Evolutionary conservation across 2,329 filamentous ascomycete species (phyloP), one percentile per base, ranked within the genome.

Genomic region (Graphilbum ipis-grandicollis): DNA sequence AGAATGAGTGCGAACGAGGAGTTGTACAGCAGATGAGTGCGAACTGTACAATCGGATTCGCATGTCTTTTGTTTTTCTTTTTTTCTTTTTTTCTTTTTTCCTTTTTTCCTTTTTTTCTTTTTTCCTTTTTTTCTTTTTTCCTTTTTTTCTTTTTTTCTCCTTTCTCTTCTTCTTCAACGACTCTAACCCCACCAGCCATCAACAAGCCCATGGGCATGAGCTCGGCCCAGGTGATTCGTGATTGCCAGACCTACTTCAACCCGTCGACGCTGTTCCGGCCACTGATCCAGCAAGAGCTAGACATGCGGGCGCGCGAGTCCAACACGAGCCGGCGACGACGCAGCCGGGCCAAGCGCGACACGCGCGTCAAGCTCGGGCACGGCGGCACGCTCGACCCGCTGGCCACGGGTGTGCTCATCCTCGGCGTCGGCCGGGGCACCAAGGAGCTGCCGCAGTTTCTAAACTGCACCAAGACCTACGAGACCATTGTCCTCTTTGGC

Each of bases 351-450:
- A 70, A 72, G 53, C 67, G 67, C 47, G 62, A 68, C 1, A 54
- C 77, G 5, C 72, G 82, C 43, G 78, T 96, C 47, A 98, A 96
- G 63, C 81, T 96, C 50, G 90, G 90, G 25, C 90, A 98, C 59
- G 90, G 90, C 42, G 90, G 90, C 31, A 98, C 90, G 2, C 69
- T 98, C 15, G 90, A 98, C 52, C 90, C 90, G 19, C 68, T 94
- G 49, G 90, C 90, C 9, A 93, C 86, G 1, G 90, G 90, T 33
- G 82, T 98, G 19, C 68, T 98, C 35, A 85, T 96, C 44, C 66
- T 90, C 7, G 90, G 88, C 39, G 67, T 94, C 36, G 90, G 88
- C 26, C 75, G 70, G 41, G 90, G 83, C 29, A 98, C 90, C 38
- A 98, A 96, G 56, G 62, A 69, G 13, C 68, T 98, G 2, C 63